Conservation (phyloP, 2,329 filamentous ascomycete species). For the Colletotrichum destructivum region DNA sequence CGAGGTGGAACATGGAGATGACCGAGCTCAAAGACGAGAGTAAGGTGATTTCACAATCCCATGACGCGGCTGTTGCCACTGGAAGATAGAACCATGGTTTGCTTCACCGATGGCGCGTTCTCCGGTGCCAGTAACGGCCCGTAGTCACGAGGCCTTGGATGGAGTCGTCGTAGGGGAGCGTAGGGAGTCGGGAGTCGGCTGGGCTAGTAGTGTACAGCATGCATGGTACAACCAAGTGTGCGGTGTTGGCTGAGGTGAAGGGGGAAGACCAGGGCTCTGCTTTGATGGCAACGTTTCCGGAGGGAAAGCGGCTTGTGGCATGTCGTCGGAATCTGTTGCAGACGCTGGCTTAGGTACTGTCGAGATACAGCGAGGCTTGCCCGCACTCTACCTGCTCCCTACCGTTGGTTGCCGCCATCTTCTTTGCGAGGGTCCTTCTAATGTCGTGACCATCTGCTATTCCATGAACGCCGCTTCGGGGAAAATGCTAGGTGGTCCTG, state of each 20-base stretch:
- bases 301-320: neutral
- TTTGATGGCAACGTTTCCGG: neutral
- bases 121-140: neutral
- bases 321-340: neutral
- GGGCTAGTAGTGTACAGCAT: neutral
- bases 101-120: neutral
- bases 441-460: neutral
- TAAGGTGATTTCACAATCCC: constrained; percentile 9
- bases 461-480: constrained; percentile 7
- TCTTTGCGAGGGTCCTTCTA: neutral
- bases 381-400: neutral
- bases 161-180: constrained; percentile 28
- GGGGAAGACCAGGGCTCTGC: neutral
- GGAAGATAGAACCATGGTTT: neutral
- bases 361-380: neutral
- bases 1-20: constrained; percentile 24
- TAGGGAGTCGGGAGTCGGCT: neutral
- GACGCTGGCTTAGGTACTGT: neutral
- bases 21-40: constrained; percentile 1
- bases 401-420: neutral
- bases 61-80: constrained; percentile 17
- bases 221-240: constrained; percentile 7
- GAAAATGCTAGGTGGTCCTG: neutral
- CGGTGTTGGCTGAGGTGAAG: constrained; percentile 26
- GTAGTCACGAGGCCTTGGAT: constrained; percentile 31